Evolutionary conservation across 1,284 basidiomycete species (phyloP).

Genomic region (Papiliotrema laurentii): DNA sequence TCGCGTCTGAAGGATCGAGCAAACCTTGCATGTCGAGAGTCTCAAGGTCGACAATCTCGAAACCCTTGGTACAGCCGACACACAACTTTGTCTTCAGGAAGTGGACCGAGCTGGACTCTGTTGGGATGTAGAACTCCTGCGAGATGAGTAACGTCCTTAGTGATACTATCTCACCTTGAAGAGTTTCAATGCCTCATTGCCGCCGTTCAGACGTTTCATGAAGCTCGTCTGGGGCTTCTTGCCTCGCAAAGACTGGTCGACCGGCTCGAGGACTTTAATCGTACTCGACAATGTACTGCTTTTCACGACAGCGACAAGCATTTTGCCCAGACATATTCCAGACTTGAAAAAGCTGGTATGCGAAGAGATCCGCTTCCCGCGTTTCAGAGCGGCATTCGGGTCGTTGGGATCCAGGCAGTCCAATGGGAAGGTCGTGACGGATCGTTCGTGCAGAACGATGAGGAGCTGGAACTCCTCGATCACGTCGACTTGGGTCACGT

Average conservation of each 20-base stretch:
- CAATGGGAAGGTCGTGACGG: constrained; percentile 93
- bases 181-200: constrained; percentile 87
- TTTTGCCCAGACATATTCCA: constrained; percentile 84
- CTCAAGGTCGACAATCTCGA: constrained; percentile 97
- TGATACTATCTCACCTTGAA: constrained; percentile 66
- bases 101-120: constrained; percentile 93
- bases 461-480: constrained; percentile 94
- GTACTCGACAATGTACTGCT: constrained; percentile 90
- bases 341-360: constrained; percentile 99
- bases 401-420: constrained; percentile 89
- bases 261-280: constrained; percentile 95
- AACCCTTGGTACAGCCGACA: constrained; percentile 96
- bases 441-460: constrained; percentile 92
- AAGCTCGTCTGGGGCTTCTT: constrained; percentile 80
- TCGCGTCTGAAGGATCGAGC: constrained; percentile 86
- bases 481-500: constrained; percentile 93
- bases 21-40: constrained; percentile 95
- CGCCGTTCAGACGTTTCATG: constrained; percentile 79
- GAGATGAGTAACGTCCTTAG: neutral
- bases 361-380: constrained; percentile 90
- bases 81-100: constrained; percentile 98
- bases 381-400: constrained; percentile 82
- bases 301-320: constrained; percentile 98
- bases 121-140: constrained; percentile 97
- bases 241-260: constrained; percentile 79